Conservation (phyloP, 2,329 filamentous ascomycete species). For the Phialophora macrospora region DNA sequence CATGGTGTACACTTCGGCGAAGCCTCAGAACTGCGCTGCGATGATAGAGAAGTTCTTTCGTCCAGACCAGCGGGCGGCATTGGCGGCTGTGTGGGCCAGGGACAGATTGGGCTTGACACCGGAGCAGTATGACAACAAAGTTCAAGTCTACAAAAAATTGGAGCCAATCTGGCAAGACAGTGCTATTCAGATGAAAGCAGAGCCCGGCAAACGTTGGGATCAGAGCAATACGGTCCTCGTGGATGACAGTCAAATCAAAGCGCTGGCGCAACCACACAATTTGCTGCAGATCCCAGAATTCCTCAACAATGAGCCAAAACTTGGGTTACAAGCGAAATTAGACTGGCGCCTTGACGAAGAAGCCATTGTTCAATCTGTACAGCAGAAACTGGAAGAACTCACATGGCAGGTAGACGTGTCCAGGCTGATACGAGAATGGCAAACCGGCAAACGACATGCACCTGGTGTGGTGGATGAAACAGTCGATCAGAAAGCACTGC, state of each 20-base stretch:
- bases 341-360: constrained; percentile 49
- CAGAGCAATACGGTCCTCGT: constrained; percentile 88
- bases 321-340: constrained; percentile 44
- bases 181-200: constrained; percentile 52
- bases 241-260: constrained; percentile 84
- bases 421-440: constrained; percentile 48
- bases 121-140: constrained; percentile 69
- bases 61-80: constrained; percentile 55
- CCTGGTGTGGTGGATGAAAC: constrained; percentile 34
- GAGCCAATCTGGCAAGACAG: constrained; percentile 68
- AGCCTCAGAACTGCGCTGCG: constrained; percentile 69
- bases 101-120: constrained; percentile 72
- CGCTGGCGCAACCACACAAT: constrained; percentile 80
- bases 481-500: constrained; percentile 33
- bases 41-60: constrained; percentile 71
- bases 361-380: constrained; percentile 55
- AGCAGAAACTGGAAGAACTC: constrained; percentile 58
- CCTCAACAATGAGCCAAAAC: constrained; percentile 40
- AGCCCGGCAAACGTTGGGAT: constrained; percentile 60
- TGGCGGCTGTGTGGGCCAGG: constrained; percentile 77
- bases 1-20: constrained; percentile 90
- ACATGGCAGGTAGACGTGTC: constrained; percentile 57
- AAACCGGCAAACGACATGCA: constrained; percentile 30
- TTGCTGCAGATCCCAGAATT: constrained; percentile 83
- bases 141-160: constrained; percentile 90